Base-by-base conservation (phyloP, 257 asterid genomes). In the Salvia miltiorrhiza region DNA sequence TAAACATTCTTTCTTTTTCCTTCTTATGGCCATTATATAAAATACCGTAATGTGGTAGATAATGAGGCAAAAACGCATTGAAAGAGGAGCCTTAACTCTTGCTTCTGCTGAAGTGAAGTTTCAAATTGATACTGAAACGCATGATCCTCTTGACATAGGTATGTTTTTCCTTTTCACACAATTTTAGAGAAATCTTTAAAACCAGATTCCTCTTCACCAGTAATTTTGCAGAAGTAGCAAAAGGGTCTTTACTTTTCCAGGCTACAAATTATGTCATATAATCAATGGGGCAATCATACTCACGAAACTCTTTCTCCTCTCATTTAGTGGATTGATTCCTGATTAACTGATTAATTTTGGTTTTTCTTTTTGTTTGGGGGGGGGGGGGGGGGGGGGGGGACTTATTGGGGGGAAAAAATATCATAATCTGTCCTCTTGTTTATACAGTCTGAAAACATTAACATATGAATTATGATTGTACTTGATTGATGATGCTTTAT, bases 81-180 rank as follows among this genome's bases (percentile, higher is more conserved):
- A 89, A 4, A 87, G 95, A 82, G 99, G 99, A 70, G 99, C 99
- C 59, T 80, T 94, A 71, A 94, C 99, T 58, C 97, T 94, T 83
- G 99, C 99, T 65, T 94, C 99, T 11, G 99, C 99, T 69, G 99
- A 94, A 87, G 99, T 94, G 70, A 94, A 94, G 78, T 94, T 94
- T 80, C 91, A 91, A 73, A 94, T 91, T 71, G 99, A 94, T 67
- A 94, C 99, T 21, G 99, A 91, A 85, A 94, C 99, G 70, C 99
- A 94, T 73, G 97, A 94, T 63, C 99, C 99, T 66, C 97, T 94
- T 77, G 99, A 94, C 79, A 87, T 94, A 10, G 99, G 99, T 94
- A 85, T 64, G 87, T 59, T 58, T 9, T 65, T 74, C 63, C 23
- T 33, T 35, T 73, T 23, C 50, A 40, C 33, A 39, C 66, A 60